phyloP scores from a whole-genome alignment of 2,329 filamentous ascomycete genomes.

The Clathrospora elynae region DNA sequence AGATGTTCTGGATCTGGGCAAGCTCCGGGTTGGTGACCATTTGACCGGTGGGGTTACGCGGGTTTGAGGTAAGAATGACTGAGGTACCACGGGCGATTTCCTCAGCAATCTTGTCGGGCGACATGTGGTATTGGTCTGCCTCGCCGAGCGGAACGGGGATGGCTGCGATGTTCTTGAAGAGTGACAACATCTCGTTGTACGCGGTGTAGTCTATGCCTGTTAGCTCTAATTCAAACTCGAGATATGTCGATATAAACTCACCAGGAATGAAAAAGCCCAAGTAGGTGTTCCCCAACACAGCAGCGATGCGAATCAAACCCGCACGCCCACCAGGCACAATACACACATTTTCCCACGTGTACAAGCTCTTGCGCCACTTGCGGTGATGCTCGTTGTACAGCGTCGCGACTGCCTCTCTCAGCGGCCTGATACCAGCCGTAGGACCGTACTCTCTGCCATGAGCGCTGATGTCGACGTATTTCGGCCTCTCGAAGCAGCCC shows the following conservation, averaged over 20 bases:
- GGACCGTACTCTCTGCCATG: constrained; percentile 86
- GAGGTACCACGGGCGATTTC: constrained; percentile 78
- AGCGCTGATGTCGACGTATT: constrained; percentile 75
- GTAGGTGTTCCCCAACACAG: constrained; percentile 89
- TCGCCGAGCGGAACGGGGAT: constrained; percentile 70
- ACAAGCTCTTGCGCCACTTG: constrained; percentile 83
- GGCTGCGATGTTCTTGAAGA: constrained; percentile 78
- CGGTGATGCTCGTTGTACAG: constrained; percentile 94
- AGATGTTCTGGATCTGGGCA: constrained; percentile 89
- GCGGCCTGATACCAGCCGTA: constrained; percentile 88
- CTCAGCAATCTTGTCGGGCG: constrained; percentile 89
- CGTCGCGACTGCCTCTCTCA: constrained; percentile 85
- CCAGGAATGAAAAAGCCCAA: constrained; percentile 86
- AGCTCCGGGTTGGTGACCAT: constrained; percentile 85
- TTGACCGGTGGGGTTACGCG: constrained; percentile 89
- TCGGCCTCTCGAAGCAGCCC: constrained; percentile 83
- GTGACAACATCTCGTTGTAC: constrained; percentile 94
- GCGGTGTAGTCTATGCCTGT: constrained; percentile 74
- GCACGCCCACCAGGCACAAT: constrained; percentile 94
- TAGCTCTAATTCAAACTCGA: constrained; percentile 1
- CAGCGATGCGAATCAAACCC: constrained; percentile 91
- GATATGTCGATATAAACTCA: constrained; percentile 9
- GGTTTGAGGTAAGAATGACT: constrained; percentile 93
- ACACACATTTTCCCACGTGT: constrained; percentile 84
- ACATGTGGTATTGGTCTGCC: constrained; percentile 89